phyloP scores from a whole-genome alignment of 495 filamentous ascomycete species.

The Aspergillus sparsus region DNA sequence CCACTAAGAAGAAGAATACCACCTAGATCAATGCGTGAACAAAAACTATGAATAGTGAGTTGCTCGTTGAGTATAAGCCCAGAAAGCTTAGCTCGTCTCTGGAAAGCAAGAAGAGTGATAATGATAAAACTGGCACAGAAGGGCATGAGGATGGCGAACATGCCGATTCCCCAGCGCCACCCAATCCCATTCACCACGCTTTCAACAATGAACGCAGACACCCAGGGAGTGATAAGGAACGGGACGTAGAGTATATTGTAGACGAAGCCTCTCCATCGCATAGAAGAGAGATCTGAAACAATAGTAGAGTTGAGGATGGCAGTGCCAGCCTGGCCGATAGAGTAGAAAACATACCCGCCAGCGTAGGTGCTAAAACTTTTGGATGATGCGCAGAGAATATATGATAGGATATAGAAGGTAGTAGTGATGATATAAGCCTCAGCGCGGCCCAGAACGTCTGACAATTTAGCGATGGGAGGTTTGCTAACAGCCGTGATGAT shows the following conservation, averaged over 20 bases:
- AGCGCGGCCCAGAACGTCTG: constrained; percentile 48
- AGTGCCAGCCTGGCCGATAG: constrained; percentile 46
- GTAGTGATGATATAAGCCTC: constrained; percentile 48
- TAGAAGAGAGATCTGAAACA: constrained; percentile 48
- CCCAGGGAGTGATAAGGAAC: constrained; percentile 49
- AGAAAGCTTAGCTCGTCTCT: constrained; percentile 36
- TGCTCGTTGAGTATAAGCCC: constrained; percentile 35
- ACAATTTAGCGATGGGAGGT: constrained; percentile 51
- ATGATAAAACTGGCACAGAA: constrained; percentile 50
- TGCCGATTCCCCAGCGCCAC: constrained; percentile 55
- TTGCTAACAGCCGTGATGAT: constrained; percentile 50
- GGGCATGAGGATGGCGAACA: constrained; percentile 52
- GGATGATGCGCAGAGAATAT: constrained; percentile 49
- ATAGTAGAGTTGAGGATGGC: constrained; percentile 51
- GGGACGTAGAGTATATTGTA: constrained; percentile 49
- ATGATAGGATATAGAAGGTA: constrained; percentile 46
- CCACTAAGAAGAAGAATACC: constrained; percentile 44
- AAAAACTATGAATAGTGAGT: constrained; percentile 43
- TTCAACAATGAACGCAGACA: constrained; percentile 45
- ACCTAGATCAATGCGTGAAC: constrained; percentile 48
- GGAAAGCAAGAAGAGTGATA: constrained; percentile 46
- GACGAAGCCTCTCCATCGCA: constrained; percentile 48
- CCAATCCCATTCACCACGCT: constrained; percentile 49
- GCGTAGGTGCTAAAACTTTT: constrained; percentile 46
- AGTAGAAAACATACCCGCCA: constrained; percentile 47